A percentile compares a stretch with the other conserved stretches of the same genome.
phyloP scores from a whole-genome alignment of 805 yeast genomes.

The Diddensiella caesifluorescens region DNA sequence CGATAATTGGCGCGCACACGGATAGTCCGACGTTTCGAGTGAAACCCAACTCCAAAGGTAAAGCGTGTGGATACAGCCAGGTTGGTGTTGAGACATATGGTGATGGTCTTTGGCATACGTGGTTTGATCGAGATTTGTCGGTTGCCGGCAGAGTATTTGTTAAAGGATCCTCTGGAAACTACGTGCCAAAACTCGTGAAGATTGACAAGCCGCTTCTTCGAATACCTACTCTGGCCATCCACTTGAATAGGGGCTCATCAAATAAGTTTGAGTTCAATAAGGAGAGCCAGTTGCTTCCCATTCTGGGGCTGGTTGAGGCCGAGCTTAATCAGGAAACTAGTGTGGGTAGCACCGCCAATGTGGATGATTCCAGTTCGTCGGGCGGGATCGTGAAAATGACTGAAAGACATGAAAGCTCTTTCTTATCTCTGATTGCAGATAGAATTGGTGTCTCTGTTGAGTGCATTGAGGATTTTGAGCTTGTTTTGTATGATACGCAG shows the following conservation, averaged over 20 bases:
- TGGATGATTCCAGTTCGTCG: constrained; percentile 15
- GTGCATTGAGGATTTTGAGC: constrained; percentile 84
- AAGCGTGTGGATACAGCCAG: constrained; percentile 62
- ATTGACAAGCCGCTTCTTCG: constrained; percentile 78
- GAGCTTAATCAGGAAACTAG: constrained; percentile 32
- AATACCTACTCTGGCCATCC: constrained; percentile 93
- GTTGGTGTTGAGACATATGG: constrained; percentile 94
- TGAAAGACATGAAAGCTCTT: constrained; percentile 71
- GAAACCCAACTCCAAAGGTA: constrained; percentile 75
- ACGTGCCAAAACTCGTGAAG: constrained; percentile 65
- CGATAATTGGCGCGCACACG: constrained; percentile 94
- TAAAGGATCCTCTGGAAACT: constrained; percentile 42
- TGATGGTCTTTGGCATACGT: constrained; percentile 93
- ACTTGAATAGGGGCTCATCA: constrained; percentile 68
- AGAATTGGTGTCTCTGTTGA: constrained; percentile 49
- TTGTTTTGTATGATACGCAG: constrained; percentile 80
- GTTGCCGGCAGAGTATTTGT: constrained; percentile 89
- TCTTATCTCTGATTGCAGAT: constrained; percentile 62
- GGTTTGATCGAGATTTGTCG: constrained; percentile 93
- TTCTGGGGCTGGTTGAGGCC: constrained; percentile 57
- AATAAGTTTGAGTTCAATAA: constrained; percentile 79
- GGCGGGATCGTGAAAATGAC: constrained; percentile 34
- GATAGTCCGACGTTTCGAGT: constrained; percentile 90
- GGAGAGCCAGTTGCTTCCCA: constrained; percentile 81
- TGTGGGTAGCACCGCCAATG: constrained; percentile 17